Evolutionary conservation across 768 basidiomycete genomes (phyloP).

Genomic region (Naganishia friedmannii): DNA sequence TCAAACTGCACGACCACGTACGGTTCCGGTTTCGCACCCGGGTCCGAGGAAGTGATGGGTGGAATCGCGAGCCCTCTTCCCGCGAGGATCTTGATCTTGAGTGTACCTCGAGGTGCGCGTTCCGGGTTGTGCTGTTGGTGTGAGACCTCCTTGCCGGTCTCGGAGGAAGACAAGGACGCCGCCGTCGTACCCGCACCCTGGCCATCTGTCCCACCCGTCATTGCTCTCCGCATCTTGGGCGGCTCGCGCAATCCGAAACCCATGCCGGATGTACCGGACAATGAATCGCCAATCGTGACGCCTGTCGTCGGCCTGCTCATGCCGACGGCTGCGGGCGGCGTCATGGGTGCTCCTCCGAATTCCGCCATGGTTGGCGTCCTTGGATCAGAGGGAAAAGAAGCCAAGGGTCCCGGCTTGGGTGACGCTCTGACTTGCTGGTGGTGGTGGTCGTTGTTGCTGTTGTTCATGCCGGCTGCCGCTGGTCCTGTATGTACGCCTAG

Average conservation of each 20-base stretch:
- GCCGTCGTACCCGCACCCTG: neutral
- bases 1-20: slow-evolving; percentile 98
- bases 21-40: slow-evolving; percentile 41
- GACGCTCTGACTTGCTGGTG: slow-evolving; percentile 26
- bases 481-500: slow-evolving; percentile 14
- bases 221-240: slow-evolving; percentile 50
- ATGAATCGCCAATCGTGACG: slow-evolving; percentile 33
- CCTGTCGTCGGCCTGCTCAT: slow-evolving; percentile 46
- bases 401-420: slow-evolving; percentile 35
- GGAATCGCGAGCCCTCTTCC: slow-evolving; percentile 76
- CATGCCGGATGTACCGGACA: slow-evolving; percentile 41
- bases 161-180: neutral
- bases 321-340: slow-evolving; percentile 42
- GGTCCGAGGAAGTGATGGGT: slow-evolving; percentile 59
- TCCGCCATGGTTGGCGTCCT: slow-evolving; percentile 4
- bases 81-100: slow-evolving; percentile 93
- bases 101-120: slow-evolving; percentile 58
- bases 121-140: slow-evolving; percentile 29
- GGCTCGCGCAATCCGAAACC: slow-evolving; percentile 51
- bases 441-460: slow-evolving; percentile 21
- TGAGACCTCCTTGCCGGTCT: neutral
- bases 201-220: slow-evolving; percentile 28
- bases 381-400: slow-evolving; percentile 26
- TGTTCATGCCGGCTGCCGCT: slow-evolving; percentile 6
- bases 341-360: slow-evolving; percentile 26